A percentile compares a stretch with the other conserved stretches of the same genome.
Evolutionary conservation across 495 filamentous ascomycete species (phyloP).

Genomic region (Lophium mytilinum): DNA sequence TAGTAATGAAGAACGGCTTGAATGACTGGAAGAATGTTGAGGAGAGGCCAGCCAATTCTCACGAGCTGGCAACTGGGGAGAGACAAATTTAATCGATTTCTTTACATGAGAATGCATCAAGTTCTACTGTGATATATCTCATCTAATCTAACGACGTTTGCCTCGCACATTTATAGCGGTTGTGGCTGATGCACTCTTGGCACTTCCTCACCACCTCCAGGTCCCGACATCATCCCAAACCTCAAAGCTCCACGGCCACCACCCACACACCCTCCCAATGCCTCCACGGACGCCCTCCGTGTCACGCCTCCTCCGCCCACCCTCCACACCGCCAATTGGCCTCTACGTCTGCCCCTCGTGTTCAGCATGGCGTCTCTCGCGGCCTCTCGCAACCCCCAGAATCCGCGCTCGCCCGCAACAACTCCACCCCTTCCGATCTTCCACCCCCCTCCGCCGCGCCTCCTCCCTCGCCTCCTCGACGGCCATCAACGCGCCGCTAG

Average conservation of each 20-base stretch:
- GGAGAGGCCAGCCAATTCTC: too few species aligned
- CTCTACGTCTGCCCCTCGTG: conserved; percentile 13
- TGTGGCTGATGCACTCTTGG: too few species aligned
- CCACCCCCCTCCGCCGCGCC: conserved; percentile 33
- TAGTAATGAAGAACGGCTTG: background rate
- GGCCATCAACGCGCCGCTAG: conserved; percentile 31
- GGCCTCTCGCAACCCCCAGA: background rate
- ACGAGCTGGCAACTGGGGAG: too few species aligned
- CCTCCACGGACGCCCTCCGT: conserved; percentile 24
- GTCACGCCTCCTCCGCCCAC: conserved; percentile 7
- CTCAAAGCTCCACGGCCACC: background rate
- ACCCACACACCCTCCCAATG: conserved; percentile 16
- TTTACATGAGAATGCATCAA: too few species aligned
- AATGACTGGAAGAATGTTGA: too few species aligned
- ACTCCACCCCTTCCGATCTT: background rate
- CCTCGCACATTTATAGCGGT: too few species aligned
- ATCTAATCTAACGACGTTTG: too few species aligned
- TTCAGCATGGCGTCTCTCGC: conserved; percentile 23
- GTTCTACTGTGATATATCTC: too few species aligned
- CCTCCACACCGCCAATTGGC: conserved; percentile 5
- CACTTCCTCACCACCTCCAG: too few species aligned
- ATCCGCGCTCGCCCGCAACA: background rate
- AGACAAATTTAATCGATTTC: too few species aligned
- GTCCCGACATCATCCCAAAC: background rate
- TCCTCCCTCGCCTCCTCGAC: conserved; percentile 29